Conservation (phyloP, 2,329 filamentous ascomycete genomes). For the Periconia macrospinosa region DNA sequence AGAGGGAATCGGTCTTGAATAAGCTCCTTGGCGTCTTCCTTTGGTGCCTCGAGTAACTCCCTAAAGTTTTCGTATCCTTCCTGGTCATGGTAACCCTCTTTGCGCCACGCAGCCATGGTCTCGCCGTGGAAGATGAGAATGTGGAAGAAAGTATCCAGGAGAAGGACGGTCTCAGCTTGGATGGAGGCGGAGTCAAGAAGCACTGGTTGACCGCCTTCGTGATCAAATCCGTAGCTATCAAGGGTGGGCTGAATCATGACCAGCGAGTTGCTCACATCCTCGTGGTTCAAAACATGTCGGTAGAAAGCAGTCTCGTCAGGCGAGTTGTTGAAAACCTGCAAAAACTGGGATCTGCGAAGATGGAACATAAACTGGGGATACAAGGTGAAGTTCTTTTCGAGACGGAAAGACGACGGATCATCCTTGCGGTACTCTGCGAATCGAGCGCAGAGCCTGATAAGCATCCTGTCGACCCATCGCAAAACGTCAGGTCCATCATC, state of each 20-base stretch:
- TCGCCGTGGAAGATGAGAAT: slow-evolving; percentile 99
- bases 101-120: slow-evolving; percentile 96
- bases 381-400: slow-evolving; percentile 96
- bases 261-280: slow-evolving; percentile 93
- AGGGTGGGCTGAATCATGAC: slow-evolving; percentile 99
- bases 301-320: slow-evolving; percentile 99
- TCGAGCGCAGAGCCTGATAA: slow-evolving; percentile 91
- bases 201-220: slow-evolving; percentile 91
- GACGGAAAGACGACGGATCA: slow-evolving; percentile 88
- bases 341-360: slow-evolving; percentile 90
- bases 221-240: slow-evolving; percentile 95
- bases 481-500: slow-evolving; percentile 98
- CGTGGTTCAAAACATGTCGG: slow-evolving; percentile 92
- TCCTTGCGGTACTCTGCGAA: slow-evolving; percentile 99
- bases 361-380: slow-evolving; percentile 99
- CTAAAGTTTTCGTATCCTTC: slow-evolving; percentile 98
- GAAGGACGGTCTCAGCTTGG: slow-evolving; percentile 87
- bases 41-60: slow-evolving; percentile 82
- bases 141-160: slow-evolving; percentile 98
- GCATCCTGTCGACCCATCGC: slow-evolving; percentile 97
- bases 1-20: slow-evolving; percentile 98
- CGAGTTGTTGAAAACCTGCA: slow-evolving; percentile 99
- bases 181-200: slow-evolving; percentile 95
- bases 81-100: slow-evolving; percentile 96
- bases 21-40: slow-evolving; percentile 96